Percentiles rank a stretch among this genome's conserved stretches.
Evolutionary conservation across 345 rosid species (phyloP).

Genomic region (Streptanthus diversifolius): DNA sequence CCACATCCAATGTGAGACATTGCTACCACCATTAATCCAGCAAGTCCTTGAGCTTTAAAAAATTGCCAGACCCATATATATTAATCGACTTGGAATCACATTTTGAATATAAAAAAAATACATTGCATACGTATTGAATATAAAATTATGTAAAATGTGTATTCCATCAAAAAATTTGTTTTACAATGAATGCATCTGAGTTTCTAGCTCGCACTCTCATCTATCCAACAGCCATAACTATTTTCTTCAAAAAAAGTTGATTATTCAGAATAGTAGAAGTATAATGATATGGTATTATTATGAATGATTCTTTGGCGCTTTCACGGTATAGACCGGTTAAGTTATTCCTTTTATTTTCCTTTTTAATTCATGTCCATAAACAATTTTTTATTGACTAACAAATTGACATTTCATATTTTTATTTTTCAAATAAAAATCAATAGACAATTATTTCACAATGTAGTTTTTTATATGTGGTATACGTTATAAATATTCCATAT

Average conservation of each 20-base stretch:
- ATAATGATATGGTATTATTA: background rate
- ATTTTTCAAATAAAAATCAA: background rate
- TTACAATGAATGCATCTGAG: too few relatives aligned
- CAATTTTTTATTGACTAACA: background rate
- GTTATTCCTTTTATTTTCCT: background rate
- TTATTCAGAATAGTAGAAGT: background rate
- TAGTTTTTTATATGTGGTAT: background rate
- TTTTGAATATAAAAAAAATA: background rate
- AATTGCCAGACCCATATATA: background rate
- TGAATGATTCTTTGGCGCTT: too few relatives aligned
- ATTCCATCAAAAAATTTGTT: too few relatives aligned
- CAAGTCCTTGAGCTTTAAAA: constrained; percentile 23
- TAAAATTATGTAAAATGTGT: too few relatives aligned
- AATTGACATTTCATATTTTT: background rate
- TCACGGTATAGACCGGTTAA: too few relatives aligned
- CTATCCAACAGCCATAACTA: background rate
- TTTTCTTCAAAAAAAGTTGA: background rate
- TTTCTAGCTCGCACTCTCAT: background rate
- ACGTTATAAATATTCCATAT: background rate
- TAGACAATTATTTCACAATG: background rate
- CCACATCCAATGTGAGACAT: constrained; percentile 36
- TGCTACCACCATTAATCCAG: constrained; percentile 24
- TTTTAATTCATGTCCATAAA: background rate
- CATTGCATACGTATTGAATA: background rate
- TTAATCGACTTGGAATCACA: background rate